Base-by-base conservation (phyloP, 352 stramenopile genomes). In the Globisporangium yorkense region DNA sequence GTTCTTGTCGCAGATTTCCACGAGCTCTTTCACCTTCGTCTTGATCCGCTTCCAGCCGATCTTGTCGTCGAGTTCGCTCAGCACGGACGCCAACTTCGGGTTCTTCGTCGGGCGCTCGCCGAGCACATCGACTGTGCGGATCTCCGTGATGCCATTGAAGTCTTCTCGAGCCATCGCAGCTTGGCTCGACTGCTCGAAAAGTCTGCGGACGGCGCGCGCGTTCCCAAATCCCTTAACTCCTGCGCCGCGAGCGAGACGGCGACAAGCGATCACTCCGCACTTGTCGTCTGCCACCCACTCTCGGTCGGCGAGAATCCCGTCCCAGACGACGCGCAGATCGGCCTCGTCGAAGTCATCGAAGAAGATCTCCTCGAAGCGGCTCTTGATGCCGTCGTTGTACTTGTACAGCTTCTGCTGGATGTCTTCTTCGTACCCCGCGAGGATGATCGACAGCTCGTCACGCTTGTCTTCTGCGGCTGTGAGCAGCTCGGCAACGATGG, bases 261-360 rank as follows among this genome's bases (percentile, higher is more conserved):
- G 77, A 52, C 77, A 88, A 9, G 81, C 77, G 5, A 94, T 78
- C 31, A 80, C 80, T 1, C 56, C 75, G n/a, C 71, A 75, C 7
- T 75, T 64, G 10, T 74, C 60, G 3, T 84, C 69, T 35, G 69
- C 80, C 18, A 68, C 61, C 78, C 78, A 90, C 12, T 86, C 67
- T 33, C 72, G 41, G 0, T 71, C 73, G 0, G 41, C 40, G 15
- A 85, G 62, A 35, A 85, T 35, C 0, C 61, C 59, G 27, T 85
- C 62, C 80, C 76, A 97, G 16, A 98, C 85, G 27, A 77, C 63
- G 3, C 83, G 71, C 29, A 97, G 64, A 33, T 97, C 87, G 9
- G 81, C 65, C 27, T 96, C 87, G 35, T 92, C 84, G 63, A 96
- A 97, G 71, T 98, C 91, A 6, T 96, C 81, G 71, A 98, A 97